Evolutionary conservation across 2,329 filamentous ascomycete genomes (phyloP), one percentile per base, ranked within the genome.

Genomic region (Neospermospora avenae): DNA sequence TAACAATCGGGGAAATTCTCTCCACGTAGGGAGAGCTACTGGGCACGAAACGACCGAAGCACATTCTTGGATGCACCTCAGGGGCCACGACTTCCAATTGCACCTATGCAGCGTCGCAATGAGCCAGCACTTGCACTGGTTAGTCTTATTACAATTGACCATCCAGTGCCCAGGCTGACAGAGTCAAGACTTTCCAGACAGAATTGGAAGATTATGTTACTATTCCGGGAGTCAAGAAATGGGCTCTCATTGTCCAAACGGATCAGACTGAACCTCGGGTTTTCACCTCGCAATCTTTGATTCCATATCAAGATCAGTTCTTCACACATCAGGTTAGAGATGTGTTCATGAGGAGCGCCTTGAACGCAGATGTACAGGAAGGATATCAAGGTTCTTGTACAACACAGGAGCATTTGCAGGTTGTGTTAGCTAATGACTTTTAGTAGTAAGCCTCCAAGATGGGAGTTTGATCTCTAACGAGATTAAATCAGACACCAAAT

Each of bases 141-240:
- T 24, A 49, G 55, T 56, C n/a, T 18, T 2, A 10, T 5, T 16
- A 20, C 22, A 34, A 41, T 25, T 14, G 20, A 16, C 16, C 14
- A 18, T 25, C 20, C 28, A 5, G 44, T 51, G 51, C 37, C 2
- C 35, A 25, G 42, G 28, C 57, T 62, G 46, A 67, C 52, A 49
- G 16, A 34, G 35, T 20, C 14, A 25, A 71, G 69, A 61, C 58
- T 10, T 63, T 72, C 10, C 66, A 68, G 16, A 48, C 54, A 44
- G 65, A 66, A 13, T 55, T 72, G 52, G 69, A 57, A 53, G 62
- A 69, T 8, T 68, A 65, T 61, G 65, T 61, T 39, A 37, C 64
- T 1, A 59, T 71, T 25, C 54, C 63, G 0, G 45, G 25, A 3
- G 63, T 67, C 4, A 68, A 63, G 52, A 66, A 69, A 16, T 72